Percentiles rank a stretch among this genome's conserved stretches.
These are phyloP conservation scores for Penicillium brevicompactum DNA, from an alignment of 2,329 filamentous ascomycete genomes.

Conservation along the genomic window DNA sequence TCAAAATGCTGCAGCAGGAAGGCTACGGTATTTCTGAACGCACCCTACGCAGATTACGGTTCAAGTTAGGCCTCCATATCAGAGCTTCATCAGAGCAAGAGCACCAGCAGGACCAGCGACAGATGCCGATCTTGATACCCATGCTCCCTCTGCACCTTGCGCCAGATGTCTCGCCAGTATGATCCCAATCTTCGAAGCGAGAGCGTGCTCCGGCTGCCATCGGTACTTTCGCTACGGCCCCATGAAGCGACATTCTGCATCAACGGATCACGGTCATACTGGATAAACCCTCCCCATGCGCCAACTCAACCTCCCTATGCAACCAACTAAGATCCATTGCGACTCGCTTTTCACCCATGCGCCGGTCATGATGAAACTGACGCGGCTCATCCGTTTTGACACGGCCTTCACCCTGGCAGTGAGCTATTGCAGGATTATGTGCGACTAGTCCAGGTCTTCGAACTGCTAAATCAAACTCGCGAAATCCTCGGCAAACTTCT, in stretches of 20 bases:
- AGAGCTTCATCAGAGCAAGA: conserved; percentile 18
- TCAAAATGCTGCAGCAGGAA: conserved; percentile 24
- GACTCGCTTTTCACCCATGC: background rate
- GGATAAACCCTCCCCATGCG: background rate
- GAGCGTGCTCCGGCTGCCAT: background rate
- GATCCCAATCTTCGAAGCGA: conserved; percentile 1
- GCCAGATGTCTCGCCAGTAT: background rate
- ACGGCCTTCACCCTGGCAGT: background rate
- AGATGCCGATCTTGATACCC: conserved; percentile 1
- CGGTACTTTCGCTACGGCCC: background rate
- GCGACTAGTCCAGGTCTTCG: background rate
- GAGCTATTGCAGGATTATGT: background rate
- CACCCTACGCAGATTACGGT: conserved; percentile 26
- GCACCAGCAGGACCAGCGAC: conserved; percentile 3
- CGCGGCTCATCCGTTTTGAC: background rate
- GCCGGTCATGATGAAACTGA: background rate
- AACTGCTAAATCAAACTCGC: background rate
- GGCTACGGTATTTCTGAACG: conserved; percentile 29
- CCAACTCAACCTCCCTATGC: conserved; percentile 1
- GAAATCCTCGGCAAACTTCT: background rate
- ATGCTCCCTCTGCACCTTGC: background rate
- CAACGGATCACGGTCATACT: background rate
- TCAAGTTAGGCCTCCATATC: conserved; percentile 26
- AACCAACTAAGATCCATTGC: background rate
- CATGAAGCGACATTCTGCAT: conserved; percentile 1